phyloP scores from a whole-genome alignment of 306 rosid species.

The Adenanthera pavonina region DNA sequence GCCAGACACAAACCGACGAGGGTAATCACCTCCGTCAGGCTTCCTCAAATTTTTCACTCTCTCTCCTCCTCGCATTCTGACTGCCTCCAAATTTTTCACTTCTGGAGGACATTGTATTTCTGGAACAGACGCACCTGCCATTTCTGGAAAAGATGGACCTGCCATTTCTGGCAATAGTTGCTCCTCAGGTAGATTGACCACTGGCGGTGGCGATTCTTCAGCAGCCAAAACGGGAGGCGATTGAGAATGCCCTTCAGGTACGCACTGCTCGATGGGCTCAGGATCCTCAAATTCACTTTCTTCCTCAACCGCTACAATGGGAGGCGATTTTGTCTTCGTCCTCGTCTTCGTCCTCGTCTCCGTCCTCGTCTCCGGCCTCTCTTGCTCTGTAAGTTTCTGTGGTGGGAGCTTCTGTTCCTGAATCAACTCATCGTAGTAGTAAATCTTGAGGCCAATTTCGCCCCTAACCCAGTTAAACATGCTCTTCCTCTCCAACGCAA shows the following conservation, averaged over 20 bases:
- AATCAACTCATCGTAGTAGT: conserved; percentile 59
- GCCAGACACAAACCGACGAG: conserved; percentile 60
- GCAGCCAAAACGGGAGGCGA: conserved; percentile 62
- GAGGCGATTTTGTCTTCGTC: conserved; percentile 40
- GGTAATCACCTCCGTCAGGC: conserved; percentile 57
- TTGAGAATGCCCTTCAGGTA: conserved; percentile 41
- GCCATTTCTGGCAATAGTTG: conserved; percentile 43
- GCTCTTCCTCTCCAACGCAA: conserved; percentile 77
- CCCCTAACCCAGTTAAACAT: conserved; percentile 89
- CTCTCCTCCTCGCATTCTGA: conserved; percentile 48
- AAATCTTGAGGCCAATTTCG: conserved; percentile 75
- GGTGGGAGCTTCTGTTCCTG: conserved; percentile 46
- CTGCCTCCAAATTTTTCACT: conserved; percentile 70
- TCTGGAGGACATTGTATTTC: conserved; percentile 56
- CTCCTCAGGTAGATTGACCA: conserved; percentile 58
- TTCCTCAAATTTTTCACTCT: conserved; percentile 62
- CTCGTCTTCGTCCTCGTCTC: neutral
- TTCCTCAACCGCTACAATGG: conserved; percentile 49
- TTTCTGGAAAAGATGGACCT: too few relatives aligned
- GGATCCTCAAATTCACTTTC: conserved; percentile 53
- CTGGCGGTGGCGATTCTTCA: conserved; percentile 61
- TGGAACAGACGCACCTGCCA: conserved; percentile 31
- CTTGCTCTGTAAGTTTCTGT: conserved; percentile 43
- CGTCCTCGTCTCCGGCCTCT: too few relatives aligned
- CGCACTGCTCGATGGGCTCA: conserved; percentile 38